phyloP scores from a whole-genome alignment of 345 rosid genomes.

The Populus pruinosa region DNA sequence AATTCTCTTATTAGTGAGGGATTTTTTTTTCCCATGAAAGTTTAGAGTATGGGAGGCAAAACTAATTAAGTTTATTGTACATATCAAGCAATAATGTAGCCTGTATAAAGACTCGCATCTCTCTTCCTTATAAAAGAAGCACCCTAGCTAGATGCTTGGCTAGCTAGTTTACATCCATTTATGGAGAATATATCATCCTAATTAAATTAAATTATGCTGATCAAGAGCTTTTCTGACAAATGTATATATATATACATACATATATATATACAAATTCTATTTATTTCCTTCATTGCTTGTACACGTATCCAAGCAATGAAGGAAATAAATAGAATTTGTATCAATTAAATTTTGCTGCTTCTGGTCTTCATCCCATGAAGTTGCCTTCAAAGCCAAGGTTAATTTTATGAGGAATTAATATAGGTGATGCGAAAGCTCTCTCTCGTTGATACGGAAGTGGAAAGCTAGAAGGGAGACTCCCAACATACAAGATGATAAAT shows the following conservation, averaged over 20 bases:
- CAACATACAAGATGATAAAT: too few relatives aligned
- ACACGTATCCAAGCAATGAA: not conserved
- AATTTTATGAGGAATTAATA: not conserved
- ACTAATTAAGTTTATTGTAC: too few relatives aligned
- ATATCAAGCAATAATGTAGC: not conserved
- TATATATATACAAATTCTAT: too few relatives aligned
- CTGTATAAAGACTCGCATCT: not conserved
- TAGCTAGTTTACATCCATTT: not conserved
- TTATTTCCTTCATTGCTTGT: too few relatives aligned
- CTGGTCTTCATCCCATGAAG: not conserved
- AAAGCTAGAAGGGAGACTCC: too few relatives aligned
- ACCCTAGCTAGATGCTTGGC: not conserved
- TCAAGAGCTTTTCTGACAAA: not conserved
- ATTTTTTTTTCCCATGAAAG: too few relatives aligned
- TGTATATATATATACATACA: not conserved
- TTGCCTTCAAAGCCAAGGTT: conserved; percentile 20
- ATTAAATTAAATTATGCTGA: not conserved
- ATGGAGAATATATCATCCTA: not conserved
- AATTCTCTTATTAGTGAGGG: too few relatives aligned
- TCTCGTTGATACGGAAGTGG: too few relatives aligned
- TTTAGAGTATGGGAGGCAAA: too few relatives aligned
- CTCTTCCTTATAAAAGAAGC: too few relatives aligned
- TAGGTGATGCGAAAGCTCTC: not conserved
- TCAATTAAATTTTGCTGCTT: too few relatives aligned
- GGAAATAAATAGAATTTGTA: not conserved